Conservation (phyloP, 1,284 basidiomycete species). For the Porodaedalea pini region DNA sequence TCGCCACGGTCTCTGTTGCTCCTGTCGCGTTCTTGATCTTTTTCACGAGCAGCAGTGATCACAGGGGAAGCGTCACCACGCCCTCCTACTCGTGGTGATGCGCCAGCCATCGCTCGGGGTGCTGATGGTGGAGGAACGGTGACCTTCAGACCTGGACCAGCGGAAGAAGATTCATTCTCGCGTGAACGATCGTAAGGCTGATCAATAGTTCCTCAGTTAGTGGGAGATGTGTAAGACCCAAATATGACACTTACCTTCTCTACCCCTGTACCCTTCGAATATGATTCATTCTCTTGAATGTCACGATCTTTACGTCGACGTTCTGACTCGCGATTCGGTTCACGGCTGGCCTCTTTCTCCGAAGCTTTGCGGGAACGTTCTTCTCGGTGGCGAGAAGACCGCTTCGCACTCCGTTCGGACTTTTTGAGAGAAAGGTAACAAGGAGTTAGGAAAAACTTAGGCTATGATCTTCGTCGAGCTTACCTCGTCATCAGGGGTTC, state of each 20-base stretch:
- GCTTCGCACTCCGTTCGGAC: slow-evolving; percentile 68
- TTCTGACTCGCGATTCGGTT: slow-evolving; percentile 54
- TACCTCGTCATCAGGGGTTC: slow-evolving; percentile 67
- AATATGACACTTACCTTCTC: slow-evolving; percentile 48
- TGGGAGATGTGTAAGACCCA: not conserved
- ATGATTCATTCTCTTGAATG: slow-evolving; percentile 40
- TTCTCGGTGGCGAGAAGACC: slow-evolving; percentile 70
- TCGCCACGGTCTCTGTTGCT: slow-evolving; percentile 3
- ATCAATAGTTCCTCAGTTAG: slow-evolving; percentile 1
- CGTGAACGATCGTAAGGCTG: slow-evolving; percentile 12
- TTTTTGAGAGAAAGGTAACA: slow-evolving; percentile 29
- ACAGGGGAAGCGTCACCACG: slow-evolving; percentile 31
- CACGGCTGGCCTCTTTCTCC: slow-evolving; percentile 54
- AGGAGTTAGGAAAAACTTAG: slow-evolving; percentile 7
- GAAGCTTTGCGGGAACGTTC: slow-evolving; percentile 60
- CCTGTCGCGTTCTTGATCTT: slow-evolving; percentile 30
- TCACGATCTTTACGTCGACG: slow-evolving; percentile 60
- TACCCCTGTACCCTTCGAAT: slow-evolving; percentile 35
- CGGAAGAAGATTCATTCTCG: slow-evolving; percentile 14
- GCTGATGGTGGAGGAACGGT: slow-evolving; percentile 49
- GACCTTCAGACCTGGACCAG: slow-evolving; percentile 1
- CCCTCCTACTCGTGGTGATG: slow-evolving; percentile 9
- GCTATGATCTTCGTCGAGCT: slow-evolving; percentile 29
- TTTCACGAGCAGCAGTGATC: slow-evolving; percentile 38
- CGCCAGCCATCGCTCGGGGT: slow-evolving; percentile 60